These are phyloP conservation scores for Pythium vanterpoolii DNA, from an alignment of 352 stramenopile genomes.

Conservation along the genomic window DNA sequence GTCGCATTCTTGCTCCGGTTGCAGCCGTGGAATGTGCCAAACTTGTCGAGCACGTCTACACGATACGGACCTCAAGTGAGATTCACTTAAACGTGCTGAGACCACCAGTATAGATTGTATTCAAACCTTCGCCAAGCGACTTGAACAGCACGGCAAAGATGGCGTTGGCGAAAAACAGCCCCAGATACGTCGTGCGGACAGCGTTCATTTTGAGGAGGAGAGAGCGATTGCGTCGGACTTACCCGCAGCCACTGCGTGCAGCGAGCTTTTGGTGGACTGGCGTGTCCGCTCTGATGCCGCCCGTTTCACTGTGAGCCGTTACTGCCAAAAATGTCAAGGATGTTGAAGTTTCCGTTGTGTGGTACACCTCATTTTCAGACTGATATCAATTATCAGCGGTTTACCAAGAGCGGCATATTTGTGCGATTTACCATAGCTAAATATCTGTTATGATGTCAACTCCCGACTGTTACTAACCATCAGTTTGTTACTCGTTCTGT, in stretches of 20 bases:
- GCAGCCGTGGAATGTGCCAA: conserved; percentile 67
- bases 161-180: conserved; percentile 71
- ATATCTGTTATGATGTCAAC: neutral
- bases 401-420: too few species aligned
- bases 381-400: conserved; percentile 7
- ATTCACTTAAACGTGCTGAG: neutral
- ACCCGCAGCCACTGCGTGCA: neutral
- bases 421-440: neutral
- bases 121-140: conserved; percentile 49
- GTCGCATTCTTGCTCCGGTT: conserved; percentile 32
- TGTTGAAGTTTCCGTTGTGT: conserved; percentile 9
- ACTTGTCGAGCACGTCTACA: conserved; percentile 31
- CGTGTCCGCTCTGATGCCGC: too few species aligned
- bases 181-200: conserved; percentile 47
- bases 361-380: neutral
- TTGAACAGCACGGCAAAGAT: conserved; percentile 67
- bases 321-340: neutral
- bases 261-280: too few species aligned
- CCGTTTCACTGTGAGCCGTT: neutral
- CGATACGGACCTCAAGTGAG: neutral
- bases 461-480: neutral
- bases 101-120: neutral
- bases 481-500: conserved; percentile 19
- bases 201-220: conserved; percentile 26
- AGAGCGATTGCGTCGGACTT: neutral